Evolutionary conservation across 805 yeast genomes (phyloP), one percentile per base, ranked within the genome.

Genomic region (Huiozyma sinensis): DNA sequence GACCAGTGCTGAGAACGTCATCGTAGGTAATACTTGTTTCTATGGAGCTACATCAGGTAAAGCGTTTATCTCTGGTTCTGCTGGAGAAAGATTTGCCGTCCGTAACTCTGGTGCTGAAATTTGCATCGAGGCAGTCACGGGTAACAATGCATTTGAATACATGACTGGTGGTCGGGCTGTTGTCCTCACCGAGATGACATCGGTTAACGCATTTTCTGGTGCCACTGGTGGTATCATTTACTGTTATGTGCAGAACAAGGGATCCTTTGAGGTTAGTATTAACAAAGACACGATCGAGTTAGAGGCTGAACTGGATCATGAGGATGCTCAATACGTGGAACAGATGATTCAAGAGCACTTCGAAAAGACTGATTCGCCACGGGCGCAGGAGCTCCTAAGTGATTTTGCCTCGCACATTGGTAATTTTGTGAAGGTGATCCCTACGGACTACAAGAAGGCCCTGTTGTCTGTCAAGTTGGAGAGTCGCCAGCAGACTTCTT

Each of bases 171-270:
- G 98, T 63, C 79, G 97, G 57, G 95, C 92, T 49, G 87, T 90
- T 60, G 88, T 90, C 40, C 75, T 90, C 54, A 95, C 97, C 39
- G 69, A 79, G 47, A 85, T 95, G 56, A 97, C 95, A 47, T 79
- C 97, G 50, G 82, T 88, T 63, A 96, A 85, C 49, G 73, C 73
- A 4, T 68, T 80, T 48, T 95, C 98, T 45, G 98, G 98, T 72
- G 92, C 92, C 83, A 89, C 97, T 56, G 98, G 98, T 68, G 98
- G 98, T 78, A 90, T 92, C 65, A 95, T 96, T 11, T 90, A 90
- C 61, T 97, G 94, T 47, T 73, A 90, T 56, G 95, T 89, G 57
- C 84, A 90, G 72, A 97, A 92, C 42, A 62, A 60, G 49, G 95
- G 89, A 61, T 96, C 88, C 61, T 89, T 90, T 58, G 71, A 72